These are phyloP conservation scores for Tetrastigma voinierianum DNA, from an alignment of 164 flowering plant genomes.

Conservation along the genomic window DNA sequence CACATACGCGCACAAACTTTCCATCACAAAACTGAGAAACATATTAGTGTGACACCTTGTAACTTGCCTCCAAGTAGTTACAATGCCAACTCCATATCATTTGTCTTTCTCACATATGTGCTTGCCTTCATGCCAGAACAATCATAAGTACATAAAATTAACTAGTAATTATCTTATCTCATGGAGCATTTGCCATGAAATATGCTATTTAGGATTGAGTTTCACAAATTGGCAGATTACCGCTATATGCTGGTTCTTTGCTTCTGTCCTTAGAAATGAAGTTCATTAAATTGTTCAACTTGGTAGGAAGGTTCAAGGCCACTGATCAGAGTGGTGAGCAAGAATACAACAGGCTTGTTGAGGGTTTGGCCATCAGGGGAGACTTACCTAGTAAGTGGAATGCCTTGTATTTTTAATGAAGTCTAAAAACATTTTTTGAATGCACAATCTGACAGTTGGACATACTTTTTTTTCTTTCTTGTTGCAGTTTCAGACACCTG, in stretches of 20 bases:
- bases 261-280: background rate
- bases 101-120: too few relatives aligned
- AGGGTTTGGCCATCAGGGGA: constrained; percentile 92
- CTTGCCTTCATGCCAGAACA: too few relatives aligned
- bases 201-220: too few relatives aligned
- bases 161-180: too few relatives aligned
- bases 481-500: constrained; percentile 70
- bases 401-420: background rate
- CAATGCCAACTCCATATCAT: too few relatives aligned
- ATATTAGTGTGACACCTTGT: too few relatives aligned
- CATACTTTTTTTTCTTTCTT: background rate
- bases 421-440: background rate
- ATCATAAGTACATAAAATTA: too few relatives aligned
- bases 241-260: background rate
- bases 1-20: too few relatives aligned
- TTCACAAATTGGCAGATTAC: too few relatives aligned
- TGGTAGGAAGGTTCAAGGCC: constrained; percentile 99
- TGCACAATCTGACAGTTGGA: background rate
- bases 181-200: too few relatives aligned
- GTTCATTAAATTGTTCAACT: constrained; percentile 26
- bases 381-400: constrained; percentile 68
- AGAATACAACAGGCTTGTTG: constrained; percentile 95
- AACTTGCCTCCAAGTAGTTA: too few relatives aligned
- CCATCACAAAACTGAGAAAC: too few relatives aligned
- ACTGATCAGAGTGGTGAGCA: constrained; percentile 90